A percentile compares a stretch with the other conserved stretches of the same genome.
Evolutionary conservation across 352 stramenopile species (phyloP).

Genomic region (Phytophthora sp.): DNA sequence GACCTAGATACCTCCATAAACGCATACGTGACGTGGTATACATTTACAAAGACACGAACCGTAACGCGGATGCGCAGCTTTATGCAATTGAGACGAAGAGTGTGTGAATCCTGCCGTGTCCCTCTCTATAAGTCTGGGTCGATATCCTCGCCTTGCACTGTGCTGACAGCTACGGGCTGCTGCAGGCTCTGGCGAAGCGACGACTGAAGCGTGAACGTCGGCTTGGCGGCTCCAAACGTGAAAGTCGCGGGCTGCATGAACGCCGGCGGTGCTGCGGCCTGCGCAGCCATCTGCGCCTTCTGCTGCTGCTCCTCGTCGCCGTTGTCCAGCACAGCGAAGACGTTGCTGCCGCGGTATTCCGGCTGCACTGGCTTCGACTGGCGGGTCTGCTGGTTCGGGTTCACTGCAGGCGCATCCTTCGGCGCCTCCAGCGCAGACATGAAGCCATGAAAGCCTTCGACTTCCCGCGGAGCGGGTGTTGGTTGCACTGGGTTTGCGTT

Average conservation of each 20-base stretch:
- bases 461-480: constrained; percentile 33
- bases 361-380: constrained; percentile 37
- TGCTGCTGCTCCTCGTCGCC: constrained; percentile 46
- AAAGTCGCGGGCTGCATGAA: constrained; percentile 81
- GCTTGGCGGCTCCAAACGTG: constrained; percentile 39
- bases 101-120: too few species aligned
- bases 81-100: too few species aligned
- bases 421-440: constrained; percentile 62
- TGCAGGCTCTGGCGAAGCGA: constrained; percentile 28
- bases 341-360: constrained; percentile 52
- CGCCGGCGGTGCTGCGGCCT: constrained; percentile 15
- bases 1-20: too few species aligned
- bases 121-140: constrained; percentile 66
- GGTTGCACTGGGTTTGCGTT: constrained; percentile 32
- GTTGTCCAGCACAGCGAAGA: constrained; percentile 68
- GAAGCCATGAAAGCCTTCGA: constrained; percentile 76
- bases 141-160: constrained; percentile 33
- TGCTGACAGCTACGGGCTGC: constrained; percentile 4
- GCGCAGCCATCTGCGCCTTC: constrained; percentile 7
- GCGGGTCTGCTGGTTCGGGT: constrained; percentile 25
- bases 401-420: constrained; percentile 37
- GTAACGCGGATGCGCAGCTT: too few species aligned
- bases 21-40: too few species aligned
- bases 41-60: too few species aligned
- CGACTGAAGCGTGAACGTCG: constrained; percentile 30